Conservation (phyloP, 78 protist genomes). For the Dictyostelium intermedium region DNA sequence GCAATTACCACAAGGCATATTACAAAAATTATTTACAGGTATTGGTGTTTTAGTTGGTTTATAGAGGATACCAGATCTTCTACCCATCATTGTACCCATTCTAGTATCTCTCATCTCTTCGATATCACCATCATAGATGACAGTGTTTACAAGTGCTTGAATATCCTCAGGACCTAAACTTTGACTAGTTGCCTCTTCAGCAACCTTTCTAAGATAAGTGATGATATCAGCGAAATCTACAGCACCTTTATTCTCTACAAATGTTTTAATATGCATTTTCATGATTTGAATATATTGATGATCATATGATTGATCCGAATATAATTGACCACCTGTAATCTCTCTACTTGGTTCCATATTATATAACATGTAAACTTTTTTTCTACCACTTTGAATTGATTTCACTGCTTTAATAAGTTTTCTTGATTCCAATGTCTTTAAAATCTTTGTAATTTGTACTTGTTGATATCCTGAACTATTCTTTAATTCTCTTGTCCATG, state of each 20-base stretch:
- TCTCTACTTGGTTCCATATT: slow-evolving; percentile 81
- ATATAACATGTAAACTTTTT: slow-evolving; percentile 84
- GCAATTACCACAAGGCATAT: slow-evolving; percentile 85
- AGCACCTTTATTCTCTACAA: slow-evolving; percentile 48
- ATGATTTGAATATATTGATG: slow-evolving; percentile 61
- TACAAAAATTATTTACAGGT: slow-evolving; percentile 51
- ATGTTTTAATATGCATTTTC: slow-evolving; percentile 18
- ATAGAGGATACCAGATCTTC: slow-evolving; percentile 43
- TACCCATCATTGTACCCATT: not conserved
- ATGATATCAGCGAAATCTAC: slow-evolving; percentile 30
- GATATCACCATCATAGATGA: slow-evolving; percentile 65
- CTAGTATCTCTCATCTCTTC: slow-evolving; percentile 71
- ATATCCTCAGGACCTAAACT: slow-evolving; percentile 20
- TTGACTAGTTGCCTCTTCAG: slow-evolving; percentile 28
- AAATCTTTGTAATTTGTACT: slow-evolving; percentile 72
- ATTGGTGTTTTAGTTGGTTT: slow-evolving; percentile 55
- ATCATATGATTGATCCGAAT: slow-evolving; percentile 50
- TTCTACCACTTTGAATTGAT: slow-evolving; percentile 62
- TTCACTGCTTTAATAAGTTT: slow-evolving; percentile 82
- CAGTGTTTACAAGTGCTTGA: not conserved
- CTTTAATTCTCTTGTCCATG: slow-evolving; percentile 81
- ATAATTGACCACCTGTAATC: slow-evolving; percentile 82
- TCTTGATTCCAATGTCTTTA: slow-evolving; percentile 69
- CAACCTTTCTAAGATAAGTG: slow-evolving; percentile 27
- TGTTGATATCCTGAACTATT: slow-evolving; percentile 50